Conservation (phyloP, 2,329 filamentous ascomycete species). For the Apiospora marii region DNA sequence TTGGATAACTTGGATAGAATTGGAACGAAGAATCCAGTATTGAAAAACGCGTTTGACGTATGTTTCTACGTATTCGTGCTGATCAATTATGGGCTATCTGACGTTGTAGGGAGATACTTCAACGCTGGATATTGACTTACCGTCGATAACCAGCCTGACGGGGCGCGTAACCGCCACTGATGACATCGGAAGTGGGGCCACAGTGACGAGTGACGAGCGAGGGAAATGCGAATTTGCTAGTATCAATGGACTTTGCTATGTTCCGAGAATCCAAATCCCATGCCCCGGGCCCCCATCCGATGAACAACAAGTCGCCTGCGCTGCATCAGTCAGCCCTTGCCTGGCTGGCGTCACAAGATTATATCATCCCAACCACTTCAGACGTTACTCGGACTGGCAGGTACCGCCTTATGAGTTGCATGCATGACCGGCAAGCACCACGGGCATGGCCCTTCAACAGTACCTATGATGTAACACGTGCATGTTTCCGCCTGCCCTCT, state of each 20-base stretch:
- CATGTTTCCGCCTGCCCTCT: background rate
- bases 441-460: background rate
- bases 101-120: background rate
- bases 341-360: background rate
- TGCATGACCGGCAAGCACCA: background rate
- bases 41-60: background rate
- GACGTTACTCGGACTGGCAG: background rate
- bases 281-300: background rate
- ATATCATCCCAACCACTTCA: background rate
- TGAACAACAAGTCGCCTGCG: background rate
- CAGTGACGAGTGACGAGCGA: too few species aligned
- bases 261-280: constrained; percentile 6
- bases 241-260: background rate
- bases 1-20: background rate
- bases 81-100: constrained; percentile 8
- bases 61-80: background rate
- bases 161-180: constrained; percentile 5
- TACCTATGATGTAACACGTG: constrained; percentile 21
- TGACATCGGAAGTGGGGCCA: constrained; percentile 8
- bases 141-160: background rate
- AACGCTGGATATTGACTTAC: background rate
- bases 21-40: background rate
- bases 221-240: constrained; percentile 1
- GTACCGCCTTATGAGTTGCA: background rate
- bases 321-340: background rate